Evolutionary conservation across 2,329 filamentous ascomycete genomes (phyloP).

Genomic region (Shiraia bambusicola): DNA sequence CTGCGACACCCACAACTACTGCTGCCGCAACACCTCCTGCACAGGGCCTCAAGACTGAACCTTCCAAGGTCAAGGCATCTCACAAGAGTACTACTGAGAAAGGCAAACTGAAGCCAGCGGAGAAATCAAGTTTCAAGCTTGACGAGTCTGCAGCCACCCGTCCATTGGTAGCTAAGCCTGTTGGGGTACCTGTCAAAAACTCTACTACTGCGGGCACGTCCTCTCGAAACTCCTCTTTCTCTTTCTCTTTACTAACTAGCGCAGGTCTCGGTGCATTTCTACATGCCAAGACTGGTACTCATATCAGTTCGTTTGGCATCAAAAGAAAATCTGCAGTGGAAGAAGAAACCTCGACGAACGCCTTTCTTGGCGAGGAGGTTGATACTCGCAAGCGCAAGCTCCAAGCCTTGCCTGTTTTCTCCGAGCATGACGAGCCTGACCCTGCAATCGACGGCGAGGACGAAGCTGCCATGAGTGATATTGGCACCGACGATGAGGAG

Average conservation of each 20-base stretch:
- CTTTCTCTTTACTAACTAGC: slow-evolving; percentile 17
- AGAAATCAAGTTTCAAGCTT: slow-evolving; percentile 44
- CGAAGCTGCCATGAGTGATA: slow-evolving; percentile 73
- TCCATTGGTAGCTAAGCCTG: slow-evolving; percentile 30
- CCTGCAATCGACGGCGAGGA: slow-evolving; percentile 56
- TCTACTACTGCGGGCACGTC: slow-evolving; percentile 18
- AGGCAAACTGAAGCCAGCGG: slow-evolving; percentile 56
- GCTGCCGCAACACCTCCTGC: slow-evolving; percentile 37
- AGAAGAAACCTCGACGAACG: slow-evolving; percentile 67
- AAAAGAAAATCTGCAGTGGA: slow-evolving; percentile 67
- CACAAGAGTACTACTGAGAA: slow-evolving; percentile 85
- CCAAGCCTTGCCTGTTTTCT: slow-evolving; percentile 79
- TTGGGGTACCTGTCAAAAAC: slow-evolving; percentile 28
- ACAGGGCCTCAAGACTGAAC: slow-evolving; percentile 47
- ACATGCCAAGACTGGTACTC: slow-evolving; percentile 66
- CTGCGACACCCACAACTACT: slow-evolving; percentile 57
- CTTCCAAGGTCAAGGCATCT: slow-evolving; percentile 75
- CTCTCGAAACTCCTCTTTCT: neutral
- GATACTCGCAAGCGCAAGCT: slow-evolving; percentile 77
- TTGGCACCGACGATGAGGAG: slow-evolving; percentile 81
- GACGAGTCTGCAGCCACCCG: slow-evolving; percentile 34
- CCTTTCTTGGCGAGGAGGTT: slow-evolving; percentile 88
- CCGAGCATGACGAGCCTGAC: slow-evolving; percentile 48
- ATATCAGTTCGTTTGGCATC: slow-evolving; percentile 83
- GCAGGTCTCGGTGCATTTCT: slow-evolving; percentile 50